Conservation (phyloP, 2,329 filamentous ascomycete genomes). For the Ophiostoma triangulosporum region DNA sequence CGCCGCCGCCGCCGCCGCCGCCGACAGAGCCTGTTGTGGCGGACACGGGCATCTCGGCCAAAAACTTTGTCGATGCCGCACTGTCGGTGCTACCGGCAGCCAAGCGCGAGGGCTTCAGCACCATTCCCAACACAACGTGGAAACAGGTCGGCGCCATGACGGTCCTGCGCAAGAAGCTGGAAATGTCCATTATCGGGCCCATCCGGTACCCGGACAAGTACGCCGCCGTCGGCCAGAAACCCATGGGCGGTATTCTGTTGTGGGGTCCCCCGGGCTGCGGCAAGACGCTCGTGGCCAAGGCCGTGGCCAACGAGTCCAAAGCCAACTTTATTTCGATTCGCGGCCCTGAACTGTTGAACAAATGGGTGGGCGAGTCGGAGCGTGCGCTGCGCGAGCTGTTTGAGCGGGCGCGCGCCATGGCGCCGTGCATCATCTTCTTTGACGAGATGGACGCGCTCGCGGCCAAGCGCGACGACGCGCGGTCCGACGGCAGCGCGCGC, state of each 20-base stretch:
- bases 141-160: constrained; percentile 76
- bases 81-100: constrained; percentile 65
- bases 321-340: constrained; percentile 98
- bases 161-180: constrained; percentile 66
- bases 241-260: constrained; percentile 76
- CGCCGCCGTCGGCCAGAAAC: constrained; percentile 60
- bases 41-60: constrained; percentile 28
- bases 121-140: constrained; percentile 89
- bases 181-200: constrained; percentile 76
- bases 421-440: constrained; percentile 94
- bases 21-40: constrained; percentile 4
- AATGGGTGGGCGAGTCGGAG: constrained; percentile 94
- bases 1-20: not conserved
- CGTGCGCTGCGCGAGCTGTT: constrained; percentile 88
- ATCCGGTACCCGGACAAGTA: constrained; percentile 75
- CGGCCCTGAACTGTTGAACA: constrained; percentile 90
- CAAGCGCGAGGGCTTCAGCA: constrained; percentile 87
- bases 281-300: constrained; percentile 91
- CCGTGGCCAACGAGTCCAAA: constrained; percentile 86
- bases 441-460: constrained; percentile 87
- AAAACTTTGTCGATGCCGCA: constrained; percentile 61
- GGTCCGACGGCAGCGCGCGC: constrained; percentile 65
- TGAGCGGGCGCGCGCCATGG: constrained; percentile 67
- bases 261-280: constrained; percentile 96
- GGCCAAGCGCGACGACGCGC: constrained; percentile 61